phyloP scores from a whole-genome alignment of 164 flowering plant genomes.

The Vitis labrusca region DNA sequence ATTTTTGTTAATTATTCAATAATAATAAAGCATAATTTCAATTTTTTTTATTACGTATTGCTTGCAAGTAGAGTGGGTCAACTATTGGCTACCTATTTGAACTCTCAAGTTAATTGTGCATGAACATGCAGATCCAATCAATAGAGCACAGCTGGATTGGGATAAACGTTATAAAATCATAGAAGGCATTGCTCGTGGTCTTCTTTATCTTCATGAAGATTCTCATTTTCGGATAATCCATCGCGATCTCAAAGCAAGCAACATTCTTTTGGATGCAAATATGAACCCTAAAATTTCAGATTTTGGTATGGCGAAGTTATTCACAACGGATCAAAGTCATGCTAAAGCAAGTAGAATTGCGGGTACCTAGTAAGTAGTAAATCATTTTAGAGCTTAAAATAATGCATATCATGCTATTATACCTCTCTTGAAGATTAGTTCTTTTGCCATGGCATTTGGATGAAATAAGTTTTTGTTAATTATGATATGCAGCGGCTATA shows the following conservation, averaged over 20 bases:
- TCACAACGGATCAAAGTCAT: slow-evolving; percentile 27
- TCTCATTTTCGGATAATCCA: slow-evolving; percentile 43
- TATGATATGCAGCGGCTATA: slow-evolving; percentile 18
- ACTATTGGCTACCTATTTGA: slow-evolving; percentile 2
- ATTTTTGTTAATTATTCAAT: too few relatives aligned
- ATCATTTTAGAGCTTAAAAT: too few relatives aligned
- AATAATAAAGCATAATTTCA: too few relatives aligned
- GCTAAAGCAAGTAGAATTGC: slow-evolving; percentile 27
- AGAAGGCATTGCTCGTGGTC: slow-evolving; percentile 38
- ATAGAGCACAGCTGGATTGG: slow-evolving; percentile 27
- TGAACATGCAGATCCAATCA: slow-evolving; percentile 21
- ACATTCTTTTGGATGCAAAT: slow-evolving; percentile 34
- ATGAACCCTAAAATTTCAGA: slow-evolving; percentile 55
- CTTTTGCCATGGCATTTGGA: too few relatives aligned
- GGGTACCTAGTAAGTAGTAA: slow-evolving; percentile 45
- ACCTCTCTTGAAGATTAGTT: neutral
- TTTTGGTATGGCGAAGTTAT: slow-evolving; percentile 46
- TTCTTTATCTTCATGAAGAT: slow-evolving; percentile 50
- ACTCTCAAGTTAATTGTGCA: neutral
- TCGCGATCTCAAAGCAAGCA: slow-evolving; percentile 49
- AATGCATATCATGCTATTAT: too few relatives aligned
- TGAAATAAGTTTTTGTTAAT: neutral
- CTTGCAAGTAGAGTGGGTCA: too few relatives aligned
- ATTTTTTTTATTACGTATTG: too few relatives aligned
- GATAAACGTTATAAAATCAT: slow-evolving; percentile 31